Evolutionary conservation across 176 grass and related monocot genomes (phyloP).

Genomic region (Zizania latifolia): DNA sequence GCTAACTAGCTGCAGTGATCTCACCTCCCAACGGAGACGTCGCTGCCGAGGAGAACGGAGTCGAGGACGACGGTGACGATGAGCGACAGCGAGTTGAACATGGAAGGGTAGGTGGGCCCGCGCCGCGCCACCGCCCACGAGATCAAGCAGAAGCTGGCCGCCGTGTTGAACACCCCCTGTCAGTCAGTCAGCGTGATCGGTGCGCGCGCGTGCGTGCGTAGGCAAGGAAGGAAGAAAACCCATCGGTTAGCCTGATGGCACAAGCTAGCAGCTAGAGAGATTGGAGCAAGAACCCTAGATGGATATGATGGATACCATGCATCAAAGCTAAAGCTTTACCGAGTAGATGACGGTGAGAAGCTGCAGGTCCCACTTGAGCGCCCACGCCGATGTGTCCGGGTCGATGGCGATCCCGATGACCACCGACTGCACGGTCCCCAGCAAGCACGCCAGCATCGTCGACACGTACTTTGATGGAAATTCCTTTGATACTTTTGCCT

Average conservation of each 20-base stretch:
- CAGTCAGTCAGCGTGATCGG: too few species aligned
- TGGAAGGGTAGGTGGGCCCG: constrained; percentile 44
- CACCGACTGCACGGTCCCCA: constrained; percentile 15
- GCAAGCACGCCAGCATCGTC: constrained; percentile 28
- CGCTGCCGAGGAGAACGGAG: constrained; percentile 24
- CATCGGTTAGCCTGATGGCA: neutral
- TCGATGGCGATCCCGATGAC: constrained; percentile 1
- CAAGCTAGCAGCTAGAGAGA: neutral
- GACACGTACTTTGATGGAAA: constrained; percentile 45
- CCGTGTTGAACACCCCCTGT: constrained; percentile 40
- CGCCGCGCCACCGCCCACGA: constrained; percentile 18
- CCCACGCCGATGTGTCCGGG: neutral
- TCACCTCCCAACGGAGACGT: constrained; percentile 39
- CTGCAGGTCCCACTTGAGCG: constrained; percentile 33
- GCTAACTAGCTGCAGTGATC: neutral
- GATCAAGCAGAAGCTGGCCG: constrained; percentile 35
- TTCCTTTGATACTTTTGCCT: constrained; percentile 15
- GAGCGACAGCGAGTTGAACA: constrained; percentile 47
- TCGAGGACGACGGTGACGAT: constrained; percentile 21
- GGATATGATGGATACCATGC: neutral
- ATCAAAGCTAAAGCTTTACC: neutral
- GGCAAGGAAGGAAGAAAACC: neutral
- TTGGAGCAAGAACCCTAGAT: neutral
- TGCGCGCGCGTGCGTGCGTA: too few species aligned
- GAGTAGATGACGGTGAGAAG: constrained; percentile 37